Evolutionary conservation across 495 filamentous ascomycete genomes (phyloP), one percentile per base, ranked within the genome.

Genomic region (Neurospora sp.): DNA sequence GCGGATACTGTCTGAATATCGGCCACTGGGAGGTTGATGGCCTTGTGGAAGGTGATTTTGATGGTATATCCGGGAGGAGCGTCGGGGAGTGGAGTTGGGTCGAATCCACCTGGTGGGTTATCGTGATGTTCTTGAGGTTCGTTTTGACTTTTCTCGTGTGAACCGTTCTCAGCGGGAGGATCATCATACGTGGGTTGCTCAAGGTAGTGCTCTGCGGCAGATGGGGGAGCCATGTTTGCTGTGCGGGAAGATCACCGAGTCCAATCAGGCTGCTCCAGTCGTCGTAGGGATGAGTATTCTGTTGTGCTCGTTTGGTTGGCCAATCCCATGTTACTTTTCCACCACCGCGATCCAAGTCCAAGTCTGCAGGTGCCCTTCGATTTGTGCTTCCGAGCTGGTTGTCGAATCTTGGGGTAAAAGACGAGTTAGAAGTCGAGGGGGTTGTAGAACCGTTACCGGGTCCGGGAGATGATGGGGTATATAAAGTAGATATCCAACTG

Each of bases 31-130:
- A 98, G 87, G 76, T 95, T 91, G 62, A 83, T 85, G 2, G 93
- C 94, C 31, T 89, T 87, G 79, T 94, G 91, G 79, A 98, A 94
- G 69, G 89, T 94, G 79, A 98, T 89, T 76, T 91, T 91, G 75
- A 98, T 78, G 2, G 92, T 96, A 81, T 92, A 97, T 16, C 94
- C 94, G 18, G 88, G 88, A 20, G 89, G 89, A 3, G 89, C 89
- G 72, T 85, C 80, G 2, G 94, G 92, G 12, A 97, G 84, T 5
- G 92, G 92, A 2, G 93, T 97, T 20, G 82, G 78, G 81, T 97
- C 93, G 77, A 87, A 94, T 18, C 94, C 94, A 20, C 94, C 94
- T 5, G 90, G 86, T 2, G 93, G 93, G 18, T 88, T 83, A n/a
- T 66, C 27, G 87, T 78, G 73, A 86, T 89, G 23, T 84, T 82